Base-by-base conservation (phyloP, 176 grass and related monocot genomes). In the Otatea glauca region DNA sequence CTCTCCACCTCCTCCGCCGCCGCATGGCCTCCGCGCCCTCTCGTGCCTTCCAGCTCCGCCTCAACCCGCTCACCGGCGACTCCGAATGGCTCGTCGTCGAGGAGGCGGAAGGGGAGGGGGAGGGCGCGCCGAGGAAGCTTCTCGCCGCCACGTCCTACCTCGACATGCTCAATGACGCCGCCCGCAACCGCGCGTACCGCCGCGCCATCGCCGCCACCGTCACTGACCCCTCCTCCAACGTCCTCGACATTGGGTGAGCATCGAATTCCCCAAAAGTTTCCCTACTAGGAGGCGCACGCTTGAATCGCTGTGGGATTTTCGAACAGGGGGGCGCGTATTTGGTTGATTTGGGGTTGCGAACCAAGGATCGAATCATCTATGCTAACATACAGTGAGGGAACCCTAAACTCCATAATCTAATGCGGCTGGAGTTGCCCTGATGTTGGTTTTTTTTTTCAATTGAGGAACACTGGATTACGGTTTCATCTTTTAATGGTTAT, bases 61-160 rank as follows among this genome's bases (percentile, higher is more conserved):
- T 85, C 91, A 91, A 94, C 85, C 95, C 88, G 23, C 92, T 97
- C 79, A 97, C 95, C 21, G 95, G 95, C 24, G 92, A 97, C 74
- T 97, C 92, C 70, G 95, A 98, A 82, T 98, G 95, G 92, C 65
- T 98, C 56, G 87, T 98, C 85, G 88, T 97, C 37, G 86, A 94
- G 20, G 92, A 88, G 35, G 83, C 83, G 41, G 87, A 90, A 8
- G 75, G 55, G 27, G 90, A 85, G 6, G 87, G 29, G 7, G 89
- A 79, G 9, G 73, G 25, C 32, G 13, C 62, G 56, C 76, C 25
- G 34, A 88, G 72, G 55, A 75, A 84, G 53, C 85, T 95, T 7
- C 88, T 98, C 61, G 87, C 92, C 14, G 66, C 83, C 63, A 95
- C 96, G 61, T 95, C 92, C 63, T 98, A 98, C 85, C 78, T 98